Percentiles rank a stretch among this genome's conserved stretches.
Evolutionary conservation across 2,329 filamentous ascomycete species (phyloP).

Genomic region (Arthrocladium fulminans): DNA sequence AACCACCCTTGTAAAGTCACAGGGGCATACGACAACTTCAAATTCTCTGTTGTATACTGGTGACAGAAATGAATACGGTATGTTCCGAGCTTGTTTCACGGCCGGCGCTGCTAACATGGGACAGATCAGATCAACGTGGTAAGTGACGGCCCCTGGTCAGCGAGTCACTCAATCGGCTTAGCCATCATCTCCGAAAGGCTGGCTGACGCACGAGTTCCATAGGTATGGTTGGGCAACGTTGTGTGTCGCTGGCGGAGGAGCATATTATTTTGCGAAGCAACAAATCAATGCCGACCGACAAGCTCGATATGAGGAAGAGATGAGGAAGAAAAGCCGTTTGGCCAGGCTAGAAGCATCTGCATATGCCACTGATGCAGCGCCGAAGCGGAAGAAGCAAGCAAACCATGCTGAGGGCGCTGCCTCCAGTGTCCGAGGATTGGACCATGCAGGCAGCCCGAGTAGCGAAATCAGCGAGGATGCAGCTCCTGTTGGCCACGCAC

Average conservation of each 20-base stretch:
- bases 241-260: constrained; percentile 76
- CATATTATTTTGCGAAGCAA: constrained; percentile 93
- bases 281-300: constrained; percentile 86
- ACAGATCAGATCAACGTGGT: constrained; percentile 53
- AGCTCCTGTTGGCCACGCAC: constrained; percentile 75
- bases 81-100: too few species aligned
- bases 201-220: neutral
- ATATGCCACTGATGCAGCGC: constrained; percentile 13
- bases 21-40: too few species aligned
- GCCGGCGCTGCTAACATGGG: too few species aligned
- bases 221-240: constrained; percentile 91
- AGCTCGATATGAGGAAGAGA: constrained; percentile 59
- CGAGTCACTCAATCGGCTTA: too few species aligned
- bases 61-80: too few species aligned
- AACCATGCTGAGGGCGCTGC: constrained; percentile 23
- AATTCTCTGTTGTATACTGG: too few species aligned
- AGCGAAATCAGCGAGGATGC: constrained; percentile 67
- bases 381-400: constrained; percentile 15
- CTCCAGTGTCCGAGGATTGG: constrained; percentile 30
- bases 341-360: constrained; percentile 30
- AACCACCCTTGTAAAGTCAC: too few species aligned
- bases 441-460: constrained; percentile 57
- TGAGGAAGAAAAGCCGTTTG: constrained; percentile 46
- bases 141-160: constrained; percentile 23
- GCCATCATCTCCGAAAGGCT: too few species aligned